phyloP scores from a whole-genome alignment of 352 stramenopile genomes.

The Phytopythium ostracodes region DNA sequence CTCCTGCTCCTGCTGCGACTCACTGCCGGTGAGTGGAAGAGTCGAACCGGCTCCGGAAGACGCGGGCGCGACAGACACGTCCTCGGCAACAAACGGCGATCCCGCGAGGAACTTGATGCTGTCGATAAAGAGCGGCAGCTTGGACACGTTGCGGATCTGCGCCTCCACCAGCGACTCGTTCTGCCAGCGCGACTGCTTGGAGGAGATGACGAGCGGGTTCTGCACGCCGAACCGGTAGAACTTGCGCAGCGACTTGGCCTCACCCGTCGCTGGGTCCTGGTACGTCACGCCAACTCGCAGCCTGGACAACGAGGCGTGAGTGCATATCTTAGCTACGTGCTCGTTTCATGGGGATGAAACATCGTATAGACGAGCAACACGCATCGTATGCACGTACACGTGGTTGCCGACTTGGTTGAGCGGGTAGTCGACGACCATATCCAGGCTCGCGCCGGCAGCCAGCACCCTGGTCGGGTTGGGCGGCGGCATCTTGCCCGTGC shows the following conservation, averaged over 20 bases:
- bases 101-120: slow-evolving; percentile 74
- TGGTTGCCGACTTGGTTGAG: slow-evolving; percentile 88
- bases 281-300: slow-evolving; percentile 80
- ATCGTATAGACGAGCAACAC: not conserved
- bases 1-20: slow-evolving; percentile 7
- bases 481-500: slow-evolving; percentile 61
- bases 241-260: slow-evolving; percentile 87
- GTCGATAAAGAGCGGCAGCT: slow-evolving; percentile 75
- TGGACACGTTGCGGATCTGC: slow-evolving; percentile 81
- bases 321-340: too few relatives aligned
- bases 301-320: slow-evolving; percentile 13
- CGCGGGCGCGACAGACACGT: slow-evolving; percentile 8
- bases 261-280: slow-evolving; percentile 62
- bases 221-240: slow-evolving; percentile 91
- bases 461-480: slow-evolving; percentile 77
- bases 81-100: slow-evolving; percentile 50
- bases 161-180: slow-evolving; percentile 68
- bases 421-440: slow-evolving; percentile 91
- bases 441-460: slow-evolving; percentile 63
- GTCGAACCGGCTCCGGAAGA: slow-evolving; percentile 11
- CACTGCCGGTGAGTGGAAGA: not conserved
- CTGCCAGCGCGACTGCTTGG: slow-evolving; percentile 62
- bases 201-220: slow-evolving; percentile 85
- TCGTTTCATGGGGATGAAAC: too few relatives aligned
- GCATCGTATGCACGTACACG: slow-evolving; percentile 27